phyloP scores from a whole-genome alignment of 1,284 basidiomycete species.

The Leccinum fuscescens region DNA sequence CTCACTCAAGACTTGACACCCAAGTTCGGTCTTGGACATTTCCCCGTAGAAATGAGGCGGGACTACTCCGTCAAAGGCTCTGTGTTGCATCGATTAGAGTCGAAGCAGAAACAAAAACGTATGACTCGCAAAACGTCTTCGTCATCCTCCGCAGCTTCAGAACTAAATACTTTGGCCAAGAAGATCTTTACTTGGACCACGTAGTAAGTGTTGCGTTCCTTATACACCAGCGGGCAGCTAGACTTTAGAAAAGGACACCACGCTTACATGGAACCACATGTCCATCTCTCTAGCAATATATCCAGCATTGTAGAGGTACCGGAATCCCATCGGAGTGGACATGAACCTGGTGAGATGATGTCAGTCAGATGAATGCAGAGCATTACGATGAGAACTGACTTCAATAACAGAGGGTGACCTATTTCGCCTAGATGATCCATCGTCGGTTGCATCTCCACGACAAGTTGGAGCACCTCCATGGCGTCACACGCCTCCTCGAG shows the following conservation, averaged over 20 bases:
- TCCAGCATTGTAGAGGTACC: conserved; percentile 86
- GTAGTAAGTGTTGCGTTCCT: conserved; percentile 88
- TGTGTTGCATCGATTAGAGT: conserved; percentile 27
- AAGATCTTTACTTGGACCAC: conserved; percentile 87
- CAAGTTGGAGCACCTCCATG: conserved; percentile 80
- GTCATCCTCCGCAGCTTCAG: conserved; percentile 57
- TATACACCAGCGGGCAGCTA: conserved; percentile 11
- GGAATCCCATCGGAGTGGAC: conserved; percentile 90
- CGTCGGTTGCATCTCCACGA: conserved; percentile 92
- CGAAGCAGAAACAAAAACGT: background rate
- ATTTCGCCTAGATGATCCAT: conserved; percentile 94
- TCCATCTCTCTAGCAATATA: conserved; percentile 97
- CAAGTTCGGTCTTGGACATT: conserved; percentile 93
- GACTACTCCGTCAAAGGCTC: conserved; percentile 82
- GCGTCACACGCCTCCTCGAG: conserved; percentile 89
- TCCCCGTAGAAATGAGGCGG: conserved; percentile 98
- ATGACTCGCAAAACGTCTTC: conserved; percentile 58
- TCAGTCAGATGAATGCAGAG: conserved; percentile 12
- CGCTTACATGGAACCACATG: conserved; percentile 86
- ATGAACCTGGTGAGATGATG: conserved; percentile 67
- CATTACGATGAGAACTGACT: conserved; percentile 48
- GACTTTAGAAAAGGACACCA: background rate
- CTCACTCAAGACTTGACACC: conserved; percentile 85
- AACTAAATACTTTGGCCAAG: conserved; percentile 72
- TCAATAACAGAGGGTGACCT: conserved; percentile 83